A percentile compares a stretch with the other conserved stretches of the same genome.
These are phyloP conservation scores for Acer negundo DNA, from an alignment of 345 rosid species.

Conservation along the genomic window DNA sequence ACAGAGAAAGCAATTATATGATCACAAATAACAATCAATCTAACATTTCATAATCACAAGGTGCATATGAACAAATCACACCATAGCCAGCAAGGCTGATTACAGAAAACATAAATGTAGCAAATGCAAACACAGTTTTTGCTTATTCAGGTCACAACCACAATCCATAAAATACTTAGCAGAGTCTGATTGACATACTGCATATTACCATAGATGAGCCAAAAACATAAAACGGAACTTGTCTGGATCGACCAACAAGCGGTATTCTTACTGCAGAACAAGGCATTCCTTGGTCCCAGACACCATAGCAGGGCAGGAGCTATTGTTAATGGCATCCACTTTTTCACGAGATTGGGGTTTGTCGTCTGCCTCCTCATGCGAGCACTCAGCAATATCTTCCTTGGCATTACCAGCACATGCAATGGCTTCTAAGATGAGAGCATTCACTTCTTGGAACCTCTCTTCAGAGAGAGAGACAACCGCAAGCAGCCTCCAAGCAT, in stretches of 20 bases:
- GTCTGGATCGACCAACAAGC: conserved; percentile 13
- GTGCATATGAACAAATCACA: background rate
- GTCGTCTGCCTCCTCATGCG: conserved; percentile 29
- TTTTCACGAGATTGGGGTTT: conserved; percentile 20
- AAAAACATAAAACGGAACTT: background rate
- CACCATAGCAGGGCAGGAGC: conserved; percentile 41
- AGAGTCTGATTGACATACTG: background rate
- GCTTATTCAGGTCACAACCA: conserved; percentile 34
- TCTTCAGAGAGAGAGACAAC: conserved; percentile 90
- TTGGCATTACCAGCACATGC: conserved; percentile 20
- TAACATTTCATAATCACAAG: conserved; percentile 15
- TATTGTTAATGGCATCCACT: conserved; percentile 35
- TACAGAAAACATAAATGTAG: background rate
- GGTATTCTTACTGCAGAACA: conserved; percentile 57
- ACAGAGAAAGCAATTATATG: background rate
- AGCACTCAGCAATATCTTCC: conserved; percentile 25
- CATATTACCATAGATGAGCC: conserved; percentile 3
- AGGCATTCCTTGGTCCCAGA: conserved; percentile 68
- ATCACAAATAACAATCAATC: conserved; percentile 10
- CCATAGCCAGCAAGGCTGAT: background rate
- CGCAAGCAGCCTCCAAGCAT: conserved; percentile 88
- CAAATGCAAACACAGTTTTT: conserved; percentile 32
- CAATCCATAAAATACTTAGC: conserved; percentile 2
- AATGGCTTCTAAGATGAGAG: conserved; percentile 66
- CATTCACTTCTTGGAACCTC: conserved; percentile 74